Evolutionary conservation across 352 stramenopile genomes (phyloP), one percentile per base, ranked within the genome.

Genomic region (Phytopythium cucurbitacearum): DNA sequence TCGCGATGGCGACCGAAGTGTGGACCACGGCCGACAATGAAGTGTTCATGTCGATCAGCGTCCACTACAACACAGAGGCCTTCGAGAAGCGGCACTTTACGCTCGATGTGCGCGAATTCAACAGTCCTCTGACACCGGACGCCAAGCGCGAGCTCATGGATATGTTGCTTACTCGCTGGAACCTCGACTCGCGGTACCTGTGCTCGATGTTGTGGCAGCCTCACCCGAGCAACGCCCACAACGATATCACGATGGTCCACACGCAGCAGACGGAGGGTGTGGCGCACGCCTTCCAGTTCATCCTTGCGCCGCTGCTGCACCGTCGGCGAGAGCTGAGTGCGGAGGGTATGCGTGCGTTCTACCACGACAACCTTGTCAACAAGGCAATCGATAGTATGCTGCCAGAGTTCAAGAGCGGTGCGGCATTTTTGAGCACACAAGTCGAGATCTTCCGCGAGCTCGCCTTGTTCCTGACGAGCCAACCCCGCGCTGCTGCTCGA

Each of bases 191-290:
- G 47, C 59, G 71, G 21, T 77, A 72, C 35, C 61, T 75, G 48
- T 77, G 69, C 40, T 69, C 60, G 40, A 76, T 80, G 56, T 38
- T 76, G 15, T 80, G 70, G 70, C 67, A 80, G 41, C 75, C 70
- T 38, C 67, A 76, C 5, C 48, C 60, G 56, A 67, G 45, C 46
- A 38, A 21, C 49, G 50, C 7, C 21, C 45, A 5, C 12, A 56
- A 38, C 44, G 55, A 51, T 57, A 63, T 55, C 8, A 40, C 52
- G 32, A 40, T 57, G 51, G 35, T 57, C 34, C 65, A 69, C 32
- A 74, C 64, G 3, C 58, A 68, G 37, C 67, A 76, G 42, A 63
- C 59, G 0, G 70, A 80, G 53, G 73, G 70, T 32, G 67, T 72
- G 10, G 64, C 67, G 10, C 70, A 80, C 45, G 62, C 67, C 2